A percentile compares a stretch with the other conserved stretches of the same genome.
Evolutionary conservation across 2,329 filamentous ascomycete genomes (phyloP).

Genomic region (Talaromyces sp.): DNA sequence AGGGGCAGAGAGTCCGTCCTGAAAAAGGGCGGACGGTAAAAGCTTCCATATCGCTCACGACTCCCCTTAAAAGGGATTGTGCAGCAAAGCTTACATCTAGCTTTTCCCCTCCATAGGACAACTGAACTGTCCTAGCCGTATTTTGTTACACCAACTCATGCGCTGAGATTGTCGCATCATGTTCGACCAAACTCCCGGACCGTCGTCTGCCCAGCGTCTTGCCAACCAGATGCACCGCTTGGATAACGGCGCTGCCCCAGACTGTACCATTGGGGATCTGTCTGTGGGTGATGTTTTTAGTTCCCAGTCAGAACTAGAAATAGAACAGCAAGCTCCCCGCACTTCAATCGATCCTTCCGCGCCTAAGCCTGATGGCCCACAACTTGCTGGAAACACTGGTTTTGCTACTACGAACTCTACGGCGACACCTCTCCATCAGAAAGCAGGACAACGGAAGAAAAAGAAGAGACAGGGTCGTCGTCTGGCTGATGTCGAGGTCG

Average conservation of each 20-base stretch:
- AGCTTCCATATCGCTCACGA: slow-evolving; percentile 1
- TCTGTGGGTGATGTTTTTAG: slow-evolving; percentile 35
- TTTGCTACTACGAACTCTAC: not conserved
- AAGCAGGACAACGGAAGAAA: slow-evolving; percentile 27
- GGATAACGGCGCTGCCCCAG: slow-evolving; percentile 15
- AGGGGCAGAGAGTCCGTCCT: slow-evolving; percentile 47
- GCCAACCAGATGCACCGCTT: slow-evolving; percentile 10
- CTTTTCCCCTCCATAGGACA: not conserved
- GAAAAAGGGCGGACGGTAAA: slow-evolving; percentile 48
- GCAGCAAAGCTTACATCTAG: not conserved
- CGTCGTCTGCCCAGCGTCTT: slow-evolving; percentile 8
- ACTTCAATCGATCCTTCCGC: slow-evolving; percentile 13
- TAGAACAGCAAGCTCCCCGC: slow-evolving; percentile 13
- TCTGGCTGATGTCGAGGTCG: slow-evolving; percentile 10
- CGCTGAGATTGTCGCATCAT: not conserved
- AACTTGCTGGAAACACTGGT: slow-evolving; percentile 13
- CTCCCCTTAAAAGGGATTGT: not conserved
- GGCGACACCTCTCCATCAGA: slow-evolving; percentile 13
- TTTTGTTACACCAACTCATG: not conserved
- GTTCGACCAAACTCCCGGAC: slow-evolving; percentile 5
- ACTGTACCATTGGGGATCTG: slow-evolving; percentile 25
- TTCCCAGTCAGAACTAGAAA: slow-evolving; percentile 27
- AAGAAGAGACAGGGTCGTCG: slow-evolving; percentile 37
- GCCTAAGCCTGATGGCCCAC: slow-evolving; percentile 21
- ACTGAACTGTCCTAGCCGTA: not conserved